Percentiles rank a stretch among this genome's conserved stretches.
Evolutionary conservation across 23 red algal species (phyloP).

Genomic region (Pyropia haitanensis): DNA sequence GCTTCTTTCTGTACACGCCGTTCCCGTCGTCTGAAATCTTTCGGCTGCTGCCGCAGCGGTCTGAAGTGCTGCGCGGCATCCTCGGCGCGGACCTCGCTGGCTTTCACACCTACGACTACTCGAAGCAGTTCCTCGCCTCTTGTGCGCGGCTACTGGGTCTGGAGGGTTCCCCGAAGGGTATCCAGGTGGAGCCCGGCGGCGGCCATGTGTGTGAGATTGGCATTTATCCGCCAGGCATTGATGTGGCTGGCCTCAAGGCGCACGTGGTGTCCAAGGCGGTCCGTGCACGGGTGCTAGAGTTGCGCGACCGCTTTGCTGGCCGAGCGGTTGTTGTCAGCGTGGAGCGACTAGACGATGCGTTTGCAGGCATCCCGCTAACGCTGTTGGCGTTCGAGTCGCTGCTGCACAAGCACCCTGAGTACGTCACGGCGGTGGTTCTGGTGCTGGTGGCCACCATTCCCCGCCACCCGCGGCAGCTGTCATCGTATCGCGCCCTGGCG

Average conservation of each 20-base stretch:
- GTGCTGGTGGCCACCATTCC: constrained; percentile 58
- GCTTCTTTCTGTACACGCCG: constrained; percentile 77
- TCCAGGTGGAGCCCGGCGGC: constrained; percentile 38
- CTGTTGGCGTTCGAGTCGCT: constrained; percentile 85
- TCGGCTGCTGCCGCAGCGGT: constrained; percentile 65
- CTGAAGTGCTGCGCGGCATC: constrained; percentile 49
- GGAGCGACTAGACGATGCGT: constrained; percentile 82
- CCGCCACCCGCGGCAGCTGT: constrained; percentile 2
- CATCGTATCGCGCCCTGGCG: constrained; percentile 21
- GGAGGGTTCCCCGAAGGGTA: constrained; percentile 54
- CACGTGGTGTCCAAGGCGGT: constrained; percentile 36
- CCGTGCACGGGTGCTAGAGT: constrained; percentile 39
- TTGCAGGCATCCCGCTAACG: constrained; percentile 72
- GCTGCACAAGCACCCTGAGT: constrained; percentile 37
- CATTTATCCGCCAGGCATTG: constrained; percentile 81
- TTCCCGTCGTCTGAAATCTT: constrained; percentile 87
- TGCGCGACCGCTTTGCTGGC: constrained; percentile 56
- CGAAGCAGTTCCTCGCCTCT: constrained; percentile 53
- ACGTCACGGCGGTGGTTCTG: constrained; percentile 38
- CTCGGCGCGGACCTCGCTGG: constrained; percentile 69
- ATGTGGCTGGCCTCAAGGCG: constrained; percentile 25
- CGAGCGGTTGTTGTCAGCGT: constrained; percentile 63
- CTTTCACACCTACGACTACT: constrained; percentile 68
- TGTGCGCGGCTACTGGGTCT: constrained; percentile 55
- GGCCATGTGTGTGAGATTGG: constrained; percentile 56